A percentile compares a stretch with the other conserved stretches of the same genome.
Evolutionary conservation across 345 rosid genomes (phyloP).

Genomic region (Gynandropsis gynandra): DNA sequence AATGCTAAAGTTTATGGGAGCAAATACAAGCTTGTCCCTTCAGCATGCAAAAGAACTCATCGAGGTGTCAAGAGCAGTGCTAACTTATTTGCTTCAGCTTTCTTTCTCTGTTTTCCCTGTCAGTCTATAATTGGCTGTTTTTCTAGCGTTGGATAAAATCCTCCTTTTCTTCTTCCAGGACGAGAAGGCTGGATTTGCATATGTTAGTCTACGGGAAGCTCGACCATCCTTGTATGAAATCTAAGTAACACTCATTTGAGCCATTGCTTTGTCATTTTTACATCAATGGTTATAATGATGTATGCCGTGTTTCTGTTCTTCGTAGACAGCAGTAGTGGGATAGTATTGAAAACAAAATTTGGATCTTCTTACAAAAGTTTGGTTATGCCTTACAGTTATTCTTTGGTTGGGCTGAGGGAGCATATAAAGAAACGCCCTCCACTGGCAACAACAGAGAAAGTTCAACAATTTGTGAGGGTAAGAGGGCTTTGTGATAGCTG

Average conservation of each 20-base stretch:
- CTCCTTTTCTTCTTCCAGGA: slow-evolving; percentile 39
- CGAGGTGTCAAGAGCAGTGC: slow-evolving; percentile 50
- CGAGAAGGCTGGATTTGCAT: slow-evolving; percentile 87
- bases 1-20: slow-evolving; percentile 94
- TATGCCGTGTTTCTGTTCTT: not conserved
- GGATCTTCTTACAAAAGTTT: not conserved
- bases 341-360: not conserved
- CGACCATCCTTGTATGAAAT: slow-evolving; percentile 73
- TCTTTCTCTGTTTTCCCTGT: not conserved
- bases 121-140: not conserved
- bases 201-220: slow-evolving; percentile 84
- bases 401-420: slow-evolving; percentile 71
- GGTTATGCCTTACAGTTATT: slow-evolving; percentile 41
- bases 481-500: slow-evolving; percentile 23
- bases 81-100: slow-evolving; percentile 12
- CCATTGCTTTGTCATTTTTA: slow-evolving; percentile 13
- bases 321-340: not conserved
- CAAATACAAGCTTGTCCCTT: slow-evolving; percentile 63
- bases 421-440: slow-evolving; percentile 99
- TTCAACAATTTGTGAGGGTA: slow-evolving; percentile 91
- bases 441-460: slow-evolving; percentile 87
- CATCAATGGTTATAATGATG: not conserved
- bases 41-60: slow-evolving; percentile 72
- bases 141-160: slow-evolving; percentile 8
- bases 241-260: slow-evolving; percentile 16